Percentiles rank a stretch among this genome's conserved stretches.
These are phyloP conservation scores for Dovyalis caffra DNA, from an alignment of 345 rosid genomes.

Conservation along the genomic window DNA sequence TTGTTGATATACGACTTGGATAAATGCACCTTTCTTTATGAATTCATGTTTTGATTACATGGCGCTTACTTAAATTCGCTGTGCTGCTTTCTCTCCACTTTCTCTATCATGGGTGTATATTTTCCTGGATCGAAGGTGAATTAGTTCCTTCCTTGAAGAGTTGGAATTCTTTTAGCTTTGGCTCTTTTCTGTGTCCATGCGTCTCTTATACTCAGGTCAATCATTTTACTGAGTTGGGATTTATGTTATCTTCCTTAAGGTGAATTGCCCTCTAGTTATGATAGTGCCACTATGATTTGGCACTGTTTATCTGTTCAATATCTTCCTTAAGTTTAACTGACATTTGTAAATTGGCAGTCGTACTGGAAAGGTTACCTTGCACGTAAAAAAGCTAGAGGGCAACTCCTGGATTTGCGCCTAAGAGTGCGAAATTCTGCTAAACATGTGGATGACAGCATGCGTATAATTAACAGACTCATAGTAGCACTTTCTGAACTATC, in stretches of 20 bases:
- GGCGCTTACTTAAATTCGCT: too few relatives aligned
- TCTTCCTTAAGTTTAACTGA: not conserved
- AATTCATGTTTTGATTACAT: not conserved
- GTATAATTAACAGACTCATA: slow-evolving; percentile 73
- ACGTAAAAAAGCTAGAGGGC: slow-evolving; percentile 65
- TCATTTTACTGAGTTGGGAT: too few relatives aligned
- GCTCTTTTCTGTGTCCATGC: too few relatives aligned
- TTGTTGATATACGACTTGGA: not conserved
- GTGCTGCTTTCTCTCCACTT: not conserved
- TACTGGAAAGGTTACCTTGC: slow-evolving; percentile 77
- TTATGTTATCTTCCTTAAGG: too few relatives aligned
- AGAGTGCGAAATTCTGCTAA: slow-evolving; percentile 67
- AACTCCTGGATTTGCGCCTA: slow-evolving; percentile 56
- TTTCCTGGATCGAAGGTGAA: too few relatives aligned
- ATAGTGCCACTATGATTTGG: too few relatives aligned
- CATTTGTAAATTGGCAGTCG: slow-evolving; percentile 44
- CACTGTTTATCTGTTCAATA: too few relatives aligned
- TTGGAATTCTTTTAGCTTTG: too few relatives aligned
- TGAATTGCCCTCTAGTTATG: too few relatives aligned
- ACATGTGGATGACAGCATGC: slow-evolving; percentile 78
- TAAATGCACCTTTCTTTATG: not conserved
- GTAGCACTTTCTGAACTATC: slow-evolving; percentile 72
- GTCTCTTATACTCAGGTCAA: too few relatives aligned
- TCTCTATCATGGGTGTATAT: not conserved
- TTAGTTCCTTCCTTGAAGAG: too few relatives aligned